Evolutionary conservation across 148 eudicot species (phyloP), one percentile per base, ranked within the genome.

Genomic region (Tetragonia tetragonoides): DNA sequence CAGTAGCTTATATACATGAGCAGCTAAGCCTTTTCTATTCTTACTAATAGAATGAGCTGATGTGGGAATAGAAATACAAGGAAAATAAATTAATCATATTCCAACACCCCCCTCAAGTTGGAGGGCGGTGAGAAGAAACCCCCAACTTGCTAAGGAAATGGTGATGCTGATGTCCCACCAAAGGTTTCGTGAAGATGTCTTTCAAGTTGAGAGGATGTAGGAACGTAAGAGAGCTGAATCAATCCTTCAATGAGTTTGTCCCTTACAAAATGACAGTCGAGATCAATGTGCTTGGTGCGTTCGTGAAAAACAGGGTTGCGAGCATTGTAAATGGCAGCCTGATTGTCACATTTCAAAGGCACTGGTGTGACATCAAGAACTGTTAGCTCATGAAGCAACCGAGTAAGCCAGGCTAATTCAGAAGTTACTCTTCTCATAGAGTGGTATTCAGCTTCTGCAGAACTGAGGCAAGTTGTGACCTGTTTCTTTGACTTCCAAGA

Each of bases 21-120:
- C 34, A 28, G 34, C 34, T 28, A 28, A 28, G 34, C 34, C n/a
- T n/a, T n/a, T n/a, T n/a, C n/a, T n/a, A n/a, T n/a, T n/a, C n/a
- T n/a, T n/a, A n/a, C 34, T 28, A 28, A 28, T 1, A 28, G 1
- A 28, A 28, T 28, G 34, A 28, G 34, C 34, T 28, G 34, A 28
- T 1, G 34, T 28, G 34, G 34, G 1, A 28, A 28, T 28, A 28
- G 34, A 28, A 28, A 28, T 28, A 28, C 34, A 28, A 28, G 34
- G 34, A 28, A 28, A 28, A 28, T 28, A 28, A 28, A 28, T 28
- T 28, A 28, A 28, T 28, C 34, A 28, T 28, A 28, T 28, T 28
- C 34, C 34, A 28, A 28, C 51, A 46, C 62, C 66, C 66, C 66
- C 12, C 66, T 62, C 66, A 62, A 62, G 66, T n/a, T 62, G 67